Conservation (phyloP, 768 basidiomycete genomes). For the Boletus rubescentipes region DNA sequence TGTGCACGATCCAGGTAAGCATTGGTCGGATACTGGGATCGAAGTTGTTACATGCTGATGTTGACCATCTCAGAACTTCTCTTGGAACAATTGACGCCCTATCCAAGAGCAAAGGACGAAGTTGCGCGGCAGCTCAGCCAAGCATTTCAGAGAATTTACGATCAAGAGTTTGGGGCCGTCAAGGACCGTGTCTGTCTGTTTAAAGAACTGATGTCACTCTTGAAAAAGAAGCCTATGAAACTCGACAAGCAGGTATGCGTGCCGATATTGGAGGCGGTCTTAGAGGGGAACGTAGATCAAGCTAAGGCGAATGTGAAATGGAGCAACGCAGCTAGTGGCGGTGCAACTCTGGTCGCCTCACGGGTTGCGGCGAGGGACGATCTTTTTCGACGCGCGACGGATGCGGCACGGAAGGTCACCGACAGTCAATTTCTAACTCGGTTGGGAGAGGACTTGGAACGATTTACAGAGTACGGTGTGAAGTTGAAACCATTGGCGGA, state of each 20-base stretch:
- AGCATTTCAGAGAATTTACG: constrained; percentile 3
- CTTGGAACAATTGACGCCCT: not conserved
- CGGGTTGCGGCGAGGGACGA: not conserved
- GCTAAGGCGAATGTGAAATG: not conserved
- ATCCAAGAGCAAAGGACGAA: constrained; percentile 15
- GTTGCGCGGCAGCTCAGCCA: not conserved
- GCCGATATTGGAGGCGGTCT: constrained; percentile 1
- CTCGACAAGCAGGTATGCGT: not conserved
- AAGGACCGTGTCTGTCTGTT: constrained; percentile 18
- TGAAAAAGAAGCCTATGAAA: not conserved
- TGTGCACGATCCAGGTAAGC: constrained; percentile 5
- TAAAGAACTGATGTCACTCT: not conserved
- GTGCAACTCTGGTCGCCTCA: no score
- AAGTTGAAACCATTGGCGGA: not conserved
- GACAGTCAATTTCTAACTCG: not conserved
- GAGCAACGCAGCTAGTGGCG: no score
- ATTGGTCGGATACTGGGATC: not conserved
- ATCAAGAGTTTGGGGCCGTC: constrained; percentile 3
- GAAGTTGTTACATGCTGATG: not conserved
- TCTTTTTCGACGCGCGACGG: not conserved
- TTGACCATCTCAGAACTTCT: constrained; percentile 7
- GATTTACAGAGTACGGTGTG: not conserved
- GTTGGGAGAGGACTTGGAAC: not conserved
- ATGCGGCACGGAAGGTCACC: not conserved
- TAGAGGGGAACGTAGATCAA: constrained; percentile 5